These are phyloP conservation scores for Antarctomyces pellizariae DNA, from an alignment of 495 filamentous ascomycete genomes.

Conservation along the genomic window DNA sequence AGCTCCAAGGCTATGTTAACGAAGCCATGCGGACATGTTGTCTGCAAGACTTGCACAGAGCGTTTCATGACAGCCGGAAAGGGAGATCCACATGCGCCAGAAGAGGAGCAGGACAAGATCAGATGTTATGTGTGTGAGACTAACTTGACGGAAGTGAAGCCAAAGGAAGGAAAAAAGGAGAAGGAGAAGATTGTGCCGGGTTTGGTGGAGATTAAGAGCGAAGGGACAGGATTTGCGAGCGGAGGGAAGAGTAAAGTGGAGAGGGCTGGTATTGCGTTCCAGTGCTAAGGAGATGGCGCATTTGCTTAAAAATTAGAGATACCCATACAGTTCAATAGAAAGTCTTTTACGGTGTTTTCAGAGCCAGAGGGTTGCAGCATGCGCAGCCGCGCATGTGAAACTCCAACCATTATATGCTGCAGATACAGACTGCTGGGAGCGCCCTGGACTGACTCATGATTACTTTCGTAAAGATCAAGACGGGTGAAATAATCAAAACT, in stretches of 20 bases:
- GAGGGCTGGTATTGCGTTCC: conserved; percentile 62
- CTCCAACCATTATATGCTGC: too few species aligned
- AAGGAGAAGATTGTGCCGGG: conserved; percentile 45
- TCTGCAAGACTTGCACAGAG: conserved; percentile 69
- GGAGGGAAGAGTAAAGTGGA: conserved; percentile 63
- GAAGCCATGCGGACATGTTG: conserved; percentile 82
- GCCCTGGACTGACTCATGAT: too few species aligned
- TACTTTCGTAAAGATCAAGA: too few species aligned
- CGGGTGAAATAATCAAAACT: too few species aligned
- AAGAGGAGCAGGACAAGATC: conserved; percentile 27
- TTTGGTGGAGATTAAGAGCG: conserved; percentile 60
- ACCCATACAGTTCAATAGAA: too few species aligned
- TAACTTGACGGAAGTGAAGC: conserved; percentile 32
- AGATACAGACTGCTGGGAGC: too few species aligned
- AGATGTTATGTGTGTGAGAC: conserved; percentile 78
- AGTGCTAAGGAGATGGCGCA: conserved; percentile 47
- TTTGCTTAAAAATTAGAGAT: too few species aligned
- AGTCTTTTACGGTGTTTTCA: too few species aligned
- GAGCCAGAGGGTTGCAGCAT: too few species aligned
- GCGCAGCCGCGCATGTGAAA: too few species aligned
- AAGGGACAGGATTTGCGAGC: conserved; percentile 84
- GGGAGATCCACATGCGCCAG: conserved; percentile 40
- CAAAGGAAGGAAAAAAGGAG: conserved; percentile 27
- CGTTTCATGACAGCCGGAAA: conserved; percentile 52
- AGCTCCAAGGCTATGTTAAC: conserved; percentile 64